Evolutionary conservation across 2,329 filamentous ascomycete genomes (phyloP).

Genomic region (Venturia nashicola): DNA sequence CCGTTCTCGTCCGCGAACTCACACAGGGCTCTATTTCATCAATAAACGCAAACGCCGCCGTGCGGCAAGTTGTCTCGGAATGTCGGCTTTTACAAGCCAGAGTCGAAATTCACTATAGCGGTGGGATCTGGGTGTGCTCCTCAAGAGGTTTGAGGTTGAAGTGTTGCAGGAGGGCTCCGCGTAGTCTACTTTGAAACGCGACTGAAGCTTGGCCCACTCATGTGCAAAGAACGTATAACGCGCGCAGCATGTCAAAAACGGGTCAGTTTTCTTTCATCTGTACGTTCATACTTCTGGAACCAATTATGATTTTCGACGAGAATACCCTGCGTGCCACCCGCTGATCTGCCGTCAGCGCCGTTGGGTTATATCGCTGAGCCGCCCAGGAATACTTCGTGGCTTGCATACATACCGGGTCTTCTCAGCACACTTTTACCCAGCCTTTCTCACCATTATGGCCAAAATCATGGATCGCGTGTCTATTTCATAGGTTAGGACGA

Average conservation of each 20-base stretch:
- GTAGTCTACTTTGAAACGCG: neutral
- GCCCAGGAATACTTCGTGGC: neutral
- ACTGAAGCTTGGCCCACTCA: slow-evolving; percentile 1
- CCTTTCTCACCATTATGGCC: neutral
- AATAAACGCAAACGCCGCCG: neutral
- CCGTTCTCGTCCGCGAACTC: neutral
- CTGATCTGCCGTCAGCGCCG: slow-evolving; percentile 3
- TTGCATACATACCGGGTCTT: neutral
- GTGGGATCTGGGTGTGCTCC: neutral
- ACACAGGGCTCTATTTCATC: neutral
- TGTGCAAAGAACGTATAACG: neutral
- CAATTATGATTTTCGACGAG: neutral
- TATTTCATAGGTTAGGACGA: neutral
- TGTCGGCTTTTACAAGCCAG: neutral
- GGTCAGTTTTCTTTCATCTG: neutral
- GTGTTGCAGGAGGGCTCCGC: neutral
- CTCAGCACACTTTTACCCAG: neutral
- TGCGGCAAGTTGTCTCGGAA: neutral
- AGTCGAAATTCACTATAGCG: neutral
- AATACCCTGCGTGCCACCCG: neutral
- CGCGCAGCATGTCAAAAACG: neutral
- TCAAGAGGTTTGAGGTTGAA: neutral
- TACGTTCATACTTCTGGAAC: neutral
- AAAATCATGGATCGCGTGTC: neutral
- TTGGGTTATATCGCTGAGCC: neutral